Evolutionary conservation across 345 rosid species (phyloP).

Genomic region (Euphorbia pulcherrima): DNA sequence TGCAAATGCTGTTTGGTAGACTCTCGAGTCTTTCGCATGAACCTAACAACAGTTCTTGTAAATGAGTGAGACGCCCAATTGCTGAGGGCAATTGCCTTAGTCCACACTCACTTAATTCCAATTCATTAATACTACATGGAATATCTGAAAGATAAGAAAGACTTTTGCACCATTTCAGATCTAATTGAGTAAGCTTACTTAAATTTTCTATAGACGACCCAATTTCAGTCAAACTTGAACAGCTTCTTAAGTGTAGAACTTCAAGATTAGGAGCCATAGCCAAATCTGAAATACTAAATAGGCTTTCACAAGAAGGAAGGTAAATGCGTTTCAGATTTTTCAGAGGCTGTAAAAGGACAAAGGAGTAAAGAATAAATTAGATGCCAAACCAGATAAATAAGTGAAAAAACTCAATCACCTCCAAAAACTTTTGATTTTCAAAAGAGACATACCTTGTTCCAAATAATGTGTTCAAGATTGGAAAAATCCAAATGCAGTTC

Average conservation of each 20-base stretch:
- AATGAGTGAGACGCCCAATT: not conserved
- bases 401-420: not conserved
- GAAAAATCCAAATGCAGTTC: not conserved
- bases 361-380: not conserved
- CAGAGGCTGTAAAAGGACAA: constrained; percentile 3
- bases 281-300: not conserved
- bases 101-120: not conserved
- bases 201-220: not conserved
- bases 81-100: not conserved
- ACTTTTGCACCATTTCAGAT: not conserved
- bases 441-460: constrained; percentile 1
- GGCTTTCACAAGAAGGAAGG: not conserved
- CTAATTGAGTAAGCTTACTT: not conserved
- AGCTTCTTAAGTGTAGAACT: not conserved
- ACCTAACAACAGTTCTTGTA: no score
- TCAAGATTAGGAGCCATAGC: not conserved
- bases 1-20: no score
- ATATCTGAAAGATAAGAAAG: not conserved
- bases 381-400: no score
- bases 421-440: not conserved
- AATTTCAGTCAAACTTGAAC: not conserved
- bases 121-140: not conserved
- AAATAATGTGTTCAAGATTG: not conserved
- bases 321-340: constrained; percentile 1
- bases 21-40: no score